Percentiles rank a stretch among this genome's conserved stretches.
phyloP scores from a whole-genome alignment of 2,329 filamentous ascomycete genomes.

The Trichophyton schoenleinii region DNA sequence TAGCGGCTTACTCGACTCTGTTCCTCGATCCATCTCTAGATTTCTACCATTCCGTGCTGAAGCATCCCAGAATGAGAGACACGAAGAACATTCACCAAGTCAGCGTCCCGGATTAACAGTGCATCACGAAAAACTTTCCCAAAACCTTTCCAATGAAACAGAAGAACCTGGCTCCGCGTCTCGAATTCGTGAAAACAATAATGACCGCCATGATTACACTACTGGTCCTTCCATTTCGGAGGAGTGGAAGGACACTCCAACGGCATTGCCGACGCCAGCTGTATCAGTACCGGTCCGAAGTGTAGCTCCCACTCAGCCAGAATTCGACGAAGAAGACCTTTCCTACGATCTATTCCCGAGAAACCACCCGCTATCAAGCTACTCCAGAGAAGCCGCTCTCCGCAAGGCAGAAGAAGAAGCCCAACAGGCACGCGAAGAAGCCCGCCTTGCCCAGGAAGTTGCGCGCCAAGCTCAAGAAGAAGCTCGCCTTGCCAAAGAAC shows the following conservation, averaged over 20 bases:
- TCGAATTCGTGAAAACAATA: background rate
- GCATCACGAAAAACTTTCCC: background rate
- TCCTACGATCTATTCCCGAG: slow-evolving; percentile 1
- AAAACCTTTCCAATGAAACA: slow-evolving; percentile 13
- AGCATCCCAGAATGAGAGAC: slow-evolving; percentile 11
- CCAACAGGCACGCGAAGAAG: background rate
- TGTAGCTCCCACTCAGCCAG: background rate
- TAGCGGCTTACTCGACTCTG: slow-evolving; percentile 21
- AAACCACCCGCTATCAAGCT: background rate
- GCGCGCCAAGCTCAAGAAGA: background rate
- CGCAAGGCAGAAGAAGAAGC: background rate
- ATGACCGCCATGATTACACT: background rate
- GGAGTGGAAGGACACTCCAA: background rate
- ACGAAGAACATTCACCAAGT: slow-evolving; percentile 8
- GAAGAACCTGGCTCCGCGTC: background rate
- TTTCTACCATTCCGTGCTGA: slow-evolving; percentile 12
- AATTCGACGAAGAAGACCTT: background rate
- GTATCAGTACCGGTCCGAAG: background rate
- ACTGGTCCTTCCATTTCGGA: background rate
- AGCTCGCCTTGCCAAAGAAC: background rate
- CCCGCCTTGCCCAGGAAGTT: background rate
- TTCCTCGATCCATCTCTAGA: slow-evolving; percentile 21
- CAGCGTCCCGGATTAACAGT: slow-evolving; percentile 5
- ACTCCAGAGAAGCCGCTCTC: background rate
- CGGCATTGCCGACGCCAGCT: background rate